Conservation (phyloP, 2,329 filamentous ascomycete species). For the Blastomyces emzantsi region DNA sequence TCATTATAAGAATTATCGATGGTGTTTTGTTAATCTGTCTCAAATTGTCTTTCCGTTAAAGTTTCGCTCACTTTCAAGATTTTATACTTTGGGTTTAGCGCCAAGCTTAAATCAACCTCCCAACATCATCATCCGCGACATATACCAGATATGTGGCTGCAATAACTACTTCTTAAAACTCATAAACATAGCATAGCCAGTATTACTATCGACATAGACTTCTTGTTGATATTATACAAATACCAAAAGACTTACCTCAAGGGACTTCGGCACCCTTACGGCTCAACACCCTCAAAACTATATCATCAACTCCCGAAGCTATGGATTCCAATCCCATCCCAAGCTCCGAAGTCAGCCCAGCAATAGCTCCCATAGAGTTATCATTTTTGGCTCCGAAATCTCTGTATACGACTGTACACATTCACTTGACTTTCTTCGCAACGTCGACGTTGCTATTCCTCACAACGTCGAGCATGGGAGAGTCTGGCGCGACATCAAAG, state of each 20-base stretch:
- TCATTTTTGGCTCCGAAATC: constrained; percentile 50
- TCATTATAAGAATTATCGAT: neutral
- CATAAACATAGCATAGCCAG: too few species aligned
- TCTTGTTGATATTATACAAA: neutral
- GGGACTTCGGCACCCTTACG: neutral
- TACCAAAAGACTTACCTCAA: neutral
- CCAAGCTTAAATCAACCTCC: constrained; percentile 9
- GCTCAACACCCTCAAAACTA: neutral
- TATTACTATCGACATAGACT: neutral
- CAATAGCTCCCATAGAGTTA: constrained; percentile 43
- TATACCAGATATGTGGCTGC: neutral
- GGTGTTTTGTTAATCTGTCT: neutral
- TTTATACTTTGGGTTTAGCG: constrained; percentile 2
- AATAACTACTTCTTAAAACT: too few species aligned
- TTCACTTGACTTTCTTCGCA: constrained; percentile 48
- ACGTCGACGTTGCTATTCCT: constrained; percentile 50
- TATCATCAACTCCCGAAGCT: neutral
- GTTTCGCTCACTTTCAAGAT: neutral
- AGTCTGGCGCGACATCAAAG: constrained; percentile 32
- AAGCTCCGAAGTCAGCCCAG: constrained; percentile 15
- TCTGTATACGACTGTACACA: constrained; percentile 48
- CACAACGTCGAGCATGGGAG: constrained; percentile 44
- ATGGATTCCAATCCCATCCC: constrained; percentile 19
- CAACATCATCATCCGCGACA: neutral
- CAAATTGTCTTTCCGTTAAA: neutral